Conservation (phyloP, 169 alveolate species). For the Toxoplasma gondii region DNA sequence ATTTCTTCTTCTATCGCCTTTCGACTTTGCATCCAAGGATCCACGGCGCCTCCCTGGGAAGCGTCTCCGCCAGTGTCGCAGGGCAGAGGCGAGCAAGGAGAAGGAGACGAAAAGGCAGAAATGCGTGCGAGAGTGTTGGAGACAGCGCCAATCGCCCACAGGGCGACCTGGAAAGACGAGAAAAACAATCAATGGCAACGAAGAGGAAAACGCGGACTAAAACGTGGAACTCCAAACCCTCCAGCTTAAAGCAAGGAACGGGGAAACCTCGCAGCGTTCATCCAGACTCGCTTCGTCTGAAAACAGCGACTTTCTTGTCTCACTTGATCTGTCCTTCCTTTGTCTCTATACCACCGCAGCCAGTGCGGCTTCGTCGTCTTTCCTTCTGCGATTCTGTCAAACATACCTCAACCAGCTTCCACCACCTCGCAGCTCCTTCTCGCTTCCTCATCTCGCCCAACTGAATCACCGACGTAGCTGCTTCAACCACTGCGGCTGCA, state of each 20-base stretch:
- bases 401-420: slow-evolving; percentile 28
- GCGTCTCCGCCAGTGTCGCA: too few relatives aligned
- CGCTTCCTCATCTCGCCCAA: background rate
- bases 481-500: slow-evolving; percentile 36
- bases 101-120: background rate
- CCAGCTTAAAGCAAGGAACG: too few relatives aligned
- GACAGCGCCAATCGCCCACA: slow-evolving; percentile 27
- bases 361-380: too few relatives aligned
- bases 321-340: background rate
- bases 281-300: background rate
- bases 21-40: background rate
- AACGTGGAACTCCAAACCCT: too few relatives aligned
- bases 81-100: background rate
- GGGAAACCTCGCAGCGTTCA: too few relatives aligned
- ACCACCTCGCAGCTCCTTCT: slow-evolving; percentile 20
- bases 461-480: background rate
- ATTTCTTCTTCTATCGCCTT: background rate
- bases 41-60: too few relatives aligned
- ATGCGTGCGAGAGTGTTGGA: background rate
- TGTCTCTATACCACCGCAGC: too few relatives aligned
- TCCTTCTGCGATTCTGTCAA: background rate
- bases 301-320: background rate
- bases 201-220: background rate
- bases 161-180: background rate
- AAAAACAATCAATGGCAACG: background rate